Base-by-base conservation (phyloP, 2,329 filamentous ascomycete genomes). In the Phyllosticta citriasiana region DNA sequence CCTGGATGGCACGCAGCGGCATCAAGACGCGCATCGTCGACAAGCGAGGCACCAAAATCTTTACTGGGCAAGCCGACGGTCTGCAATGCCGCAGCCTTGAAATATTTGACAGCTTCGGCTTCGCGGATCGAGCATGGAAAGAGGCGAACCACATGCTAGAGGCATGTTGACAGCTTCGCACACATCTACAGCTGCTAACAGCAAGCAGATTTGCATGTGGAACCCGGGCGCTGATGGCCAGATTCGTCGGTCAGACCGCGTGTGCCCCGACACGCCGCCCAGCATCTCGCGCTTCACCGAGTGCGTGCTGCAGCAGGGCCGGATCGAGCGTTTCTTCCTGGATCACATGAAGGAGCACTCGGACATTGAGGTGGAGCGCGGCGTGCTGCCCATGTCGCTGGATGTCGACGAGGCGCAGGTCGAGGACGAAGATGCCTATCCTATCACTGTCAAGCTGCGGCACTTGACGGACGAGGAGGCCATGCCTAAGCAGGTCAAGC, bases 91-190 rank as follows among this genome's bases (percentile, higher is more conserved):
- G 76, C 30, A 76, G 72, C 53, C 64, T 78, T 16, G 76, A 78
- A 64, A 76, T 78, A 14, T 76, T 78, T 59, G 75, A 91, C 66
- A 84, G 82, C 57, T 87, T 91, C 65, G 87, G 84, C 0, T 82
- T 91, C 62, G 84, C 78, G 2, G n/a, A 89, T 64, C 75, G 81
- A 4, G n/a, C 80, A 1, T n/a, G 84, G 81, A 84, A 84, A 55
- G 86, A 89, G n/a, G 79, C 82, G 12, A 87, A 87, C 68, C 84
- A 85, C 67, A 82, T 88, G 76, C 77, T 87, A n/a, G 86, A 88
- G 75, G 83, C 87, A 61, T n/a, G n/a, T 35, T 9, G 27, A 6
- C 27, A 7, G 27, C 27, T 30, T 8, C 27, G n/a, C 5, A 4
- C 4, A n/a, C 14, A n/a, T 14, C 16, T 7, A 35, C 5, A 16